phyloP scores from a whole-genome alignment of 768 basidiomycete species.

The Cystobasidium tubakii region DNA sequence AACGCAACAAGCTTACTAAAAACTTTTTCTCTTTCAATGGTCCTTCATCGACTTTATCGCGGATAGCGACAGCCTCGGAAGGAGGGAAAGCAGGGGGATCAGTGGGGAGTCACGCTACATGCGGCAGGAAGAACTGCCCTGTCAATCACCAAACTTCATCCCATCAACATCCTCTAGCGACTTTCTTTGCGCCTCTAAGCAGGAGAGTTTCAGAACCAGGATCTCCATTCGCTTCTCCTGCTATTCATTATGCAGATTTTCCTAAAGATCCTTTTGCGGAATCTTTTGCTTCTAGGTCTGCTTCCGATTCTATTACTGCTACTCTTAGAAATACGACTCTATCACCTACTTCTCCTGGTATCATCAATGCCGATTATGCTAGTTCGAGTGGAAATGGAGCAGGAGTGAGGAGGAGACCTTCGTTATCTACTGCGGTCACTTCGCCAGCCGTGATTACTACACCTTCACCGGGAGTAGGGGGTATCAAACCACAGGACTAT shows the following conservation, averaged over 20 bases:
- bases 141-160: background rate
- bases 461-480: background rate
- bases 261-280: constrained; percentile 17
- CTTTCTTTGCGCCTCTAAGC: background rate
- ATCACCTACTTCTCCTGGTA: background rate
- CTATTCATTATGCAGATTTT: background rate
- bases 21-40: background rate
- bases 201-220: constrained; percentile 4
- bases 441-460: background rate
- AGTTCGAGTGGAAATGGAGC: background rate
- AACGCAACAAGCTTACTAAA: constrained; percentile 2
- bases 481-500: constrained; percentile 3
- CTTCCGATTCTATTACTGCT: constrained; percentile 1
- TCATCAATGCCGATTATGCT: background rate
- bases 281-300: constrained; percentile 14
- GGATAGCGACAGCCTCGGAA: background rate
- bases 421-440: constrained; percentile 3
- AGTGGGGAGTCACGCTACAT: background rate
- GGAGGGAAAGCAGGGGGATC: background rate
- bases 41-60: background rate
- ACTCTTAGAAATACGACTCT: background rate
- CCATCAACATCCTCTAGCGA: background rate
- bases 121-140: background rate
- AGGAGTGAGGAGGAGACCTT: background rate
- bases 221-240: constrained; percentile 31